Evolutionary conservation across 2,329 filamentous ascomycete genomes (phyloP).

Genomic region (Mariannaea elegans): DNA sequence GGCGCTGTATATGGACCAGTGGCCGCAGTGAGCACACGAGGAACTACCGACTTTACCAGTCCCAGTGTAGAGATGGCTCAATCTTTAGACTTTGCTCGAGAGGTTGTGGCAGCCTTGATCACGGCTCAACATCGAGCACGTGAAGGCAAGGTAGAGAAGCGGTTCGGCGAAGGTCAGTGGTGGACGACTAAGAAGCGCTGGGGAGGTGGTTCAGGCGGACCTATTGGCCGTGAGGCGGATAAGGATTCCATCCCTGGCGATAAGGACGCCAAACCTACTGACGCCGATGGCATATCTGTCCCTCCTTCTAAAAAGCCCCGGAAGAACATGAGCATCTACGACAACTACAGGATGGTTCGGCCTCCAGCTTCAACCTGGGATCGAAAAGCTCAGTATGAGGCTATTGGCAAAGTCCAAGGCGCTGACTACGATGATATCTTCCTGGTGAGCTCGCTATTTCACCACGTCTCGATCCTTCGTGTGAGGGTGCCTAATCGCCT

Average conservation of each 20-base stretch:
- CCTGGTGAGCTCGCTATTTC: constrained; percentile 68
- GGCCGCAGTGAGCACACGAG: constrained; percentile 66
- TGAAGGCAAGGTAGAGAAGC: constrained; percentile 63
- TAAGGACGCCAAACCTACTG: constrained; percentile 50
- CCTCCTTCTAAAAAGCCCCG: constrained; percentile 57
- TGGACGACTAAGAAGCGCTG: constrained; percentile 69
- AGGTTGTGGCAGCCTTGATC: constrained; percentile 67
- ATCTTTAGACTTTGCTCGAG: constrained; percentile 67
- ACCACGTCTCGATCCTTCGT: constrained; percentile 67
- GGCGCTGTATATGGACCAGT: constrained; percentile 70
- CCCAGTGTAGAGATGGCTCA: constrained; percentile 63
- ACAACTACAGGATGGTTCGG: constrained; percentile 70
- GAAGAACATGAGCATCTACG: constrained; percentile 67
- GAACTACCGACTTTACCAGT: constrained; percentile 59
- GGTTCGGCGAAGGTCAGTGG: constrained; percentile 68
- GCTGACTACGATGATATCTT: constrained; percentile 68
- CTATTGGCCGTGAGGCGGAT: constrained; percentile 69
- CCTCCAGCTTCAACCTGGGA: constrained; percentile 69
- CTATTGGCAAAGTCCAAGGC: constrained; percentile 61
- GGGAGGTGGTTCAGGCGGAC: constrained; percentile 70
- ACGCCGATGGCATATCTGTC: constrained; percentile 34
- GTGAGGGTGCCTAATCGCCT: constrained; percentile 65
- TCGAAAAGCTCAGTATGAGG: constrained; percentile 64
- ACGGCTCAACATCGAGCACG: constrained; percentile 71
- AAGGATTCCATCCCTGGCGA: constrained; percentile 56